Evolutionary conservation across 1,139 yeast species (phyloP).

Genomic region (Blastobotrys aristatus): DNA sequence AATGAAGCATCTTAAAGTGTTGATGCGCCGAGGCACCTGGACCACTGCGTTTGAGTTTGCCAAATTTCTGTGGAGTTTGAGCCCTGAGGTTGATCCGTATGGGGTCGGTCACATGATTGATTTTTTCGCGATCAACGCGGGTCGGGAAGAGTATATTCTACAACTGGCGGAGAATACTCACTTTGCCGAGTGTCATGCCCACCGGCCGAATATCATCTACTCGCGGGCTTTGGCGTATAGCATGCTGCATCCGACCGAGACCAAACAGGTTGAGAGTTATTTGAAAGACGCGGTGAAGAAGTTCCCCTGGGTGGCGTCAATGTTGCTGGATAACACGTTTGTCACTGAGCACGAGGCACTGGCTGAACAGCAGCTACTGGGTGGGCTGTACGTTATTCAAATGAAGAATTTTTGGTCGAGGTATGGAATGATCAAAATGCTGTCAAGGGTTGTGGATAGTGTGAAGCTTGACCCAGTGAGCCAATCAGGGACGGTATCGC

Average conservation of each 20-base stretch:
- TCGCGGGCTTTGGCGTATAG: conserved; percentile 62
- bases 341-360: conserved; percentile 4
- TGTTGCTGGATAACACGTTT: conserved; percentile 34
- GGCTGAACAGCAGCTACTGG: conserved; percentile 12
- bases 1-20: conserved; percentile 63
- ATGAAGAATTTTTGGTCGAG: conserved; percentile 26
- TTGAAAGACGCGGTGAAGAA: conserved; percentile 47
- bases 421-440: conserved; percentile 17
- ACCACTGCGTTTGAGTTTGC: conserved; percentile 72
- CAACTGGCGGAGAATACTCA: conserved; percentile 40
- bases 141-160: conserved; percentile 57
- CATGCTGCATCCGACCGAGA: conserved; percentile 20
- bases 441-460: conserved; percentile 16
- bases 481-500: conserved; percentile 19
- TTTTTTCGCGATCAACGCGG: conserved; percentile 65
- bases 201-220: conserved; percentile 66
- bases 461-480: conserved; percentile 14
- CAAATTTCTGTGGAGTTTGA: conserved; percentile 60
- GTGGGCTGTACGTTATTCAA: conserved; percentile 26
- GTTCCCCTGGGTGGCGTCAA: conserved; percentile 58
- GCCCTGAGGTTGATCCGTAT: conserved; percentile 77
- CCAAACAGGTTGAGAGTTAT: conserved; percentile 43
- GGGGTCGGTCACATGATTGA: conserved; percentile 83
- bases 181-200: conserved; percentile 38
- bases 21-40: conserved; percentile 75